phyloP scores from a whole-genome alignment of 257 asterid species.

The Fraxinus cuspidata region DNA sequence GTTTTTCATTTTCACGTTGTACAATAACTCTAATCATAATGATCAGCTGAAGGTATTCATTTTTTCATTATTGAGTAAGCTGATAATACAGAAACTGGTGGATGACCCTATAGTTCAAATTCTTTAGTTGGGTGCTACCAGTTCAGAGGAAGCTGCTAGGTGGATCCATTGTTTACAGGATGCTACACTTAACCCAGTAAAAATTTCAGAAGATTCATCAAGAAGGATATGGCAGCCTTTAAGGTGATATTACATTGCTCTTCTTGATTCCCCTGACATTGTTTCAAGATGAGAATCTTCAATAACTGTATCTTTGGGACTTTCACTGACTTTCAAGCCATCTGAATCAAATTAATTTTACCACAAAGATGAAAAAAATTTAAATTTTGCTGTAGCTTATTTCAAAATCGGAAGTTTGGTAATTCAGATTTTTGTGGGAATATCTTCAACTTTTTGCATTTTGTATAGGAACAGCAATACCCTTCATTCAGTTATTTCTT shows the following conservation, averaged over 20 bases:
- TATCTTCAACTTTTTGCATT: background rate
- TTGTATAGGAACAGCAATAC: background rate
- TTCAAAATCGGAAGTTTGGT: background rate
- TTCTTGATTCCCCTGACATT: background rate
- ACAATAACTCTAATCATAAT: slow-evolving; percentile 27
- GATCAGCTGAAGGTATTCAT: slow-evolving; percentile 78
- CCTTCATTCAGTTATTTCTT: background rate
- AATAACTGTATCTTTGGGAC: background rate
- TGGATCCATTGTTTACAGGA: slow-evolving; percentile 74
- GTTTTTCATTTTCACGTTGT: slow-evolving; percentile 45
- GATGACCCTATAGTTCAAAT: slow-evolving; percentile 21
- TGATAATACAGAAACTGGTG: background rate
- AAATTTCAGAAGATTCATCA: slow-evolving; percentile 41
- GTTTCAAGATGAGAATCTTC: slow-evolving; percentile 6
- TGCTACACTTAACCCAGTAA: slow-evolving; percentile 56
- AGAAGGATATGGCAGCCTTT: slow-evolving; percentile 76
- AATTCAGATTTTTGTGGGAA: background rate
- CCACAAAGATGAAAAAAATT: background rate
- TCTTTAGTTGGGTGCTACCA: slow-evolving; percentile 69
- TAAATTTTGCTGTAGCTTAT: background rate
- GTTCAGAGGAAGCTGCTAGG: slow-evolving; percentile 83
- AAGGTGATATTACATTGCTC: slow-evolving; percentile 41
- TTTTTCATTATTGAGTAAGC: slow-evolving; percentile 12
- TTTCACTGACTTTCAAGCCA: background rate
- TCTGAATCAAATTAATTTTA: background rate